Conservation (phyloP, 495 filamentous ascomycete genomes). For the Penicillium robsamsonii region DNA sequence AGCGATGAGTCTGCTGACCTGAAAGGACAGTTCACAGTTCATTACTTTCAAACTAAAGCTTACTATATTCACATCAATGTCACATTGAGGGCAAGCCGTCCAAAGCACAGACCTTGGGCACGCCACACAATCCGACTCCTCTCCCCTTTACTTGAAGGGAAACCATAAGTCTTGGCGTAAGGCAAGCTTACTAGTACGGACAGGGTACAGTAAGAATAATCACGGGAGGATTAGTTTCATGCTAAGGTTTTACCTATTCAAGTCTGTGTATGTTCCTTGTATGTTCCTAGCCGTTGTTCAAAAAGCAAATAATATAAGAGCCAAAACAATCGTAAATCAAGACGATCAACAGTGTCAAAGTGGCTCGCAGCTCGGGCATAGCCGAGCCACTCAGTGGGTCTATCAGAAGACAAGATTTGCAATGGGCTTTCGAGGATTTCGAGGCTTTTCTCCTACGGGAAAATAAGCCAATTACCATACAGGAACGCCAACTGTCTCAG, state of each 20-base stretch:
- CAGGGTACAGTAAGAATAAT: background rate
- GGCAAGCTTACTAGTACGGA: background rate
- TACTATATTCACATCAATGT: slow-evolving; percentile 2
- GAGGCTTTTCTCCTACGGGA: background rate
- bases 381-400: slow-evolving; percentile 1
- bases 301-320: background rate
- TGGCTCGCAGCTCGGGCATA: slow-evolving; percentile 8
- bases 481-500: too few species aligned
- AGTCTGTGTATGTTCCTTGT: background rate
- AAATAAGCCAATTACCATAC: background rate
- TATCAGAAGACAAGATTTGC: slow-evolving; percentile 8
- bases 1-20: background rate
- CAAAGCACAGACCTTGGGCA: slow-evolving; percentile 4
- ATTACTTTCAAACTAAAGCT: background rate
- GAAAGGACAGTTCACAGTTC: background rate
- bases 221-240: background rate
- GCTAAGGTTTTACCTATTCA: background rate
- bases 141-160: background rate
- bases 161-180: background rate
- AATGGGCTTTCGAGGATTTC: background rate
- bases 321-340: background rate
- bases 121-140: slow-evolving; percentile 13
- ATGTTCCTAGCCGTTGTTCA: background rate
- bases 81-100: slow-evolving; percentile 6
- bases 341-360: slow-evolving; percentile 1